These are phyloP conservation scores for Nevesoporus exiguus DNA, from an alignment of 768 basidiomycete species.

Conservation along the genomic window DNA sequence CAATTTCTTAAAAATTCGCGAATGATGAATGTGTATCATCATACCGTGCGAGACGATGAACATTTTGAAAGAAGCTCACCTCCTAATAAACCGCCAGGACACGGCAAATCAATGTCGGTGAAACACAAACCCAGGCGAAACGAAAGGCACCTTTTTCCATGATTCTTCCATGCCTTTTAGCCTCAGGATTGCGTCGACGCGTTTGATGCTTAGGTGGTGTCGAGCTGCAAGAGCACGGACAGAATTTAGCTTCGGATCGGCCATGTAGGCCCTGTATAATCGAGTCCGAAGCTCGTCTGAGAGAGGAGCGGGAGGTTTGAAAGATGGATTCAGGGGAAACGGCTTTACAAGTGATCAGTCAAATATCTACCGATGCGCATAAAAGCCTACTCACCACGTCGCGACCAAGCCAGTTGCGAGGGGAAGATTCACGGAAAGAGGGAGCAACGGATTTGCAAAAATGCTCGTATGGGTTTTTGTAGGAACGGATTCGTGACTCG, in stretches of 20 bases:
- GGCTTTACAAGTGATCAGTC: slow-evolving; percentile 46
- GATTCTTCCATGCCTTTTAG: slow-evolving; percentile 73
- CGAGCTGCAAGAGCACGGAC: slow-evolving; percentile 58
- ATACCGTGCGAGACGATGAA: neutral
- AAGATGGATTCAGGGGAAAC: slow-evolving; percentile 82
- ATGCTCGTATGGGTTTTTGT: slow-evolving; percentile 16
- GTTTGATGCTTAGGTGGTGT: slow-evolving; percentile 68
- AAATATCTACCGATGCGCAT: neutral
- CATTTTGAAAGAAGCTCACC: slow-evolving; percentile 30
- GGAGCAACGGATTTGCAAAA: slow-evolving; percentile 21
- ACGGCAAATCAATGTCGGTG: slow-evolving; percentile 5
- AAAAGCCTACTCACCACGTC: slow-evolving; percentile 45
- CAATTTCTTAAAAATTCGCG: slow-evolving; percentile 62
- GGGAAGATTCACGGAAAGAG: slow-evolving; percentile 30
- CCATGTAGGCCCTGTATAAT: slow-evolving; percentile 61
- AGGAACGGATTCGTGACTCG: slow-evolving; percentile 15
- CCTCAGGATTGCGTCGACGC: slow-evolving; percentile 79
- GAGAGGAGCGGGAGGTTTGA: slow-evolving; percentile 74
- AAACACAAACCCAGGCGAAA: slow-evolving; percentile 2
- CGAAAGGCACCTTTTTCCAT: slow-evolving; percentile 64
- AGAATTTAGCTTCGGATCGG: slow-evolving; percentile 52
- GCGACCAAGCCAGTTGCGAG: slow-evolving; percentile 62
- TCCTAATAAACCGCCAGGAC: slow-evolving; percentile 30
- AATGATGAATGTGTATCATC: slow-evolving; percentile 67
- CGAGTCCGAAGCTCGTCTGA: slow-evolving; percentile 54